phyloP scores from a whole-genome alignment of 176 grass and related monocot genomes.

The Bothriochloa decipiens region DNA sequence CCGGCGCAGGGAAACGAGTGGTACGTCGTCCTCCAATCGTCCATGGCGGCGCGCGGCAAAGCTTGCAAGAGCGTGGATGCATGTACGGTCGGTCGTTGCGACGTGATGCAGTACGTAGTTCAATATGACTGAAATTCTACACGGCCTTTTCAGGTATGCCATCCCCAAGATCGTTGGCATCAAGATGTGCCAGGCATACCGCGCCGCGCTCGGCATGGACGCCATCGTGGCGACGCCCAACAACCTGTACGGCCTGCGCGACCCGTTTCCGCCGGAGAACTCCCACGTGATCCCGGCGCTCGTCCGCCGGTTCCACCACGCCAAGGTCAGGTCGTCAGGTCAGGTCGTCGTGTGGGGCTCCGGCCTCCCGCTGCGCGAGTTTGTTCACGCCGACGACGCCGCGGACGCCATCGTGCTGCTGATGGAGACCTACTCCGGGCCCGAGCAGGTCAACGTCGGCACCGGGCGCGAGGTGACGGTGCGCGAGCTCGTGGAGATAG shows the following conservation, averaged over 20 bases:
- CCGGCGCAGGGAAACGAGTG: slow-evolving; percentile 60
- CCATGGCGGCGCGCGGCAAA: too few species aligned
- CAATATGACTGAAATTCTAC: too few species aligned
- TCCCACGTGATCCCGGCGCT: slow-evolving; percentile 69
- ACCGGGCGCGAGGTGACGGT: slow-evolving; percentile 41
- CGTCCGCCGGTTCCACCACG: slow-evolving; percentile 77
- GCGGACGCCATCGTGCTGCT: slow-evolving; percentile 47
- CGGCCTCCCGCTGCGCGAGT: slow-evolving; percentile 61
- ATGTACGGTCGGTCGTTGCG: too few species aligned
- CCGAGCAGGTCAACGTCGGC: slow-evolving; percentile 48
- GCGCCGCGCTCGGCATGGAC: slow-evolving; percentile 48
- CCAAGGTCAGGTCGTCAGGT: too few species aligned
- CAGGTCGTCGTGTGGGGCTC: slow-evolving; percentile 82
- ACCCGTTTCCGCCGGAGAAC: slow-evolving; percentile 49
- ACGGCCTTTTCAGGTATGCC: slow-evolving; percentile 22
- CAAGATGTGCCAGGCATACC: slow-evolving; percentile 76
- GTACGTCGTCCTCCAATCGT: slow-evolving; percentile 6
- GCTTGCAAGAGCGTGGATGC: neutral
- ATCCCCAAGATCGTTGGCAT: slow-evolving; percentile 62
- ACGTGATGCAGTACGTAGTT: too few species aligned
- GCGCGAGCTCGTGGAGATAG: slow-evolving; percentile 57
- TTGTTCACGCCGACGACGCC: slow-evolving; percentile 68
- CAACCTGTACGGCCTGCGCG: slow-evolving; percentile 56
- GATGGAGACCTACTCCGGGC: slow-evolving; percentile 49
- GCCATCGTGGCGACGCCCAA: slow-evolving; percentile 53